Evolutionary conservation across 495 filamentous ascomycete species (phyloP).

Genomic region (Podospora comata): DNA sequence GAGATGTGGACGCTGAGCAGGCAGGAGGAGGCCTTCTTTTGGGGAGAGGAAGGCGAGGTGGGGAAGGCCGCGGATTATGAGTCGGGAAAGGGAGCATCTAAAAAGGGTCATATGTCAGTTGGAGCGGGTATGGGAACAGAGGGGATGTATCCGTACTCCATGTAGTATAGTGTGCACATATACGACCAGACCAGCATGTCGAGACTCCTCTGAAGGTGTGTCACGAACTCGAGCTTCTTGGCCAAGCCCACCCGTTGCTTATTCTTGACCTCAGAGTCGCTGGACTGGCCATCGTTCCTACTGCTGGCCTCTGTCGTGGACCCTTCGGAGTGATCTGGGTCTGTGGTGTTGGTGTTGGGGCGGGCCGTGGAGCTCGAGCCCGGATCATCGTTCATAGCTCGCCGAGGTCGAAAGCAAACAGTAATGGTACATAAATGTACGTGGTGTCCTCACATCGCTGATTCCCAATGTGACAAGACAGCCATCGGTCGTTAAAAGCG

Average conservation of each 20-base stretch:
- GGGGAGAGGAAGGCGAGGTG: constrained; percentile 78
- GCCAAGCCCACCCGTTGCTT: constrained; percentile 42
- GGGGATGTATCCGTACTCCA: constrained; percentile 67
- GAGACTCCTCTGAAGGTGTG: constrained; percentile 65
- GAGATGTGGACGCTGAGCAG: constrained; percentile 65
- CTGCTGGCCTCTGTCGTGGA: constrained; percentile 21
- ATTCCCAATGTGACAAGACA: background rate
- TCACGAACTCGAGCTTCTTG: constrained; percentile 64
- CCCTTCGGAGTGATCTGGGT: constrained; percentile 13
- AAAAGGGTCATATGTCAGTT: constrained; percentile 8
- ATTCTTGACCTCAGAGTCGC: constrained; percentile 14
- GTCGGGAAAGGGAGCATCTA: constrained; percentile 75
- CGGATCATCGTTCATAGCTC: constrained; percentile 67
- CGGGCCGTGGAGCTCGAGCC: constrained; percentile 53
- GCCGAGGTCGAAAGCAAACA: constrained; percentile 28
- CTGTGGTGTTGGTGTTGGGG: constrained; percentile 26
- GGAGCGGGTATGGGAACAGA: background rate
- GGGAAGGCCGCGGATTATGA: constrained; percentile 64
- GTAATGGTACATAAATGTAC: background rate
- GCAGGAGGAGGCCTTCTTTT: constrained; percentile 60
- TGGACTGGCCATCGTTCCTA: constrained; percentile 8
- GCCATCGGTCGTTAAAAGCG: background rate
- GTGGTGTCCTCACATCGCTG: constrained; percentile 13
- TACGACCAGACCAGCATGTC: constrained; percentile 81
- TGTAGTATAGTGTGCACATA: constrained; percentile 79